Evolutionary conservation across 2,329 filamentous ascomycete species (phyloP).

Genomic region (Rutstroemia sydowiana): DNA sequence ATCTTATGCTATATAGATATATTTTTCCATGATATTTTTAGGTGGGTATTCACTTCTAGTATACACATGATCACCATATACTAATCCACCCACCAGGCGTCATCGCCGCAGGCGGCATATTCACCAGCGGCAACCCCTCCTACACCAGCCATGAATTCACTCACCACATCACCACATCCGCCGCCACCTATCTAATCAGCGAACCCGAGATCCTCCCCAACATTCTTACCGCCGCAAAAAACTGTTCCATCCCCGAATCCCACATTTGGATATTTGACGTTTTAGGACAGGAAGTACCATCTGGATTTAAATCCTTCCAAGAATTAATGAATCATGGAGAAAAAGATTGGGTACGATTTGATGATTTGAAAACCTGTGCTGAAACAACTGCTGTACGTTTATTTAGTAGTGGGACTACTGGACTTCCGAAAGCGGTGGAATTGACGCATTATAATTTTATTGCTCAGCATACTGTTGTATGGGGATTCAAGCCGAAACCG

Average conservation of each 20-base stretch:
- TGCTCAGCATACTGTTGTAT: conserved; percentile 33
- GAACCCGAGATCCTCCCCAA: conserved; percentile 20
- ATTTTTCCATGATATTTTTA: conserved; percentile 22
- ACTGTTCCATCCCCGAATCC: conserved; percentile 22
- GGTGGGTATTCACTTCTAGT: conserved; percentile 10
- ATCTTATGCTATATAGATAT: conserved; percentile 14
- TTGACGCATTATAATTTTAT: conserved; percentile 32
- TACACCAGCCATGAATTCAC: conserved; percentile 26
- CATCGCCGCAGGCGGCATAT: conserved; percentile 24
- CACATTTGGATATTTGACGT: conserved; percentile 26
- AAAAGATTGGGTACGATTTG: conserved; percentile 22
- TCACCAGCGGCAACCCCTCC: conserved; percentile 24
- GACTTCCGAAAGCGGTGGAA: conserved; percentile 38
- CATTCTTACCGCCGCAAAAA: conserved; percentile 18
- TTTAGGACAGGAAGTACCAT: conserved; percentile 14
- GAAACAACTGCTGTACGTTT: conserved; percentile 37
- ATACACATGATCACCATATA: background rate
- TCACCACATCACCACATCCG: conserved; percentile 25
- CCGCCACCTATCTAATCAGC: conserved; percentile 23
- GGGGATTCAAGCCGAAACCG: conserved; percentile 45
- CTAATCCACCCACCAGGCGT: conserved; percentile 12
- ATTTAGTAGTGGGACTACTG: conserved; percentile 49
- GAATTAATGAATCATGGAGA: conserved; percentile 20
- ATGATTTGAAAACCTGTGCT: conserved; percentile 19
- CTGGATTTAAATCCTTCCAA: conserved; percentile 19